A percentile compares a stretch with the other conserved stretches of the same genome.
Evolutionary conservation across 345 rosid species (phyloP).

Genomic region (Eucalyptus victrix): DNA sequence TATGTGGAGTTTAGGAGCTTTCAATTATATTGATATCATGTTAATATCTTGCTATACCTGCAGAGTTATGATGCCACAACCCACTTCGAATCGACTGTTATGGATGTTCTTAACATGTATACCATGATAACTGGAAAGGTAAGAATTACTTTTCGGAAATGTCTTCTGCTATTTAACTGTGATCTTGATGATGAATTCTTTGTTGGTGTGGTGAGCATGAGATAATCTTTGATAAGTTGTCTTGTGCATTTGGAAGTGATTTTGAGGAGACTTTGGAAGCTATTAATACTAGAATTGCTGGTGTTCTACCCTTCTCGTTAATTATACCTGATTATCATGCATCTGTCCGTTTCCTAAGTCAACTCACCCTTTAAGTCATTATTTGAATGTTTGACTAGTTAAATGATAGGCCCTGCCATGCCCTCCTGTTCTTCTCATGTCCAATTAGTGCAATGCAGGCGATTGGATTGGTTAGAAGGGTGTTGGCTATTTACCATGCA

Average conservation of each 20-base stretch:
- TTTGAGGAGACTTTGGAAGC: neutral
- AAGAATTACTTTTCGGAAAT: neutral
- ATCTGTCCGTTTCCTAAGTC: neutral
- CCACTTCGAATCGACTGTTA: conserved; percentile 89
- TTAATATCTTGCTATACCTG: neutral
- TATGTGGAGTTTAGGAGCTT: neutral
- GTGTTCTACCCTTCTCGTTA: neutral
- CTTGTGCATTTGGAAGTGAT: neutral
- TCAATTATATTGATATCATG: neutral
- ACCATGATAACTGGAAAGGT: conserved; percentile 96
- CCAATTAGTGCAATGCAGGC: neutral
- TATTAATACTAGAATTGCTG: neutral
- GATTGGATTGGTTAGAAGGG: neutral
- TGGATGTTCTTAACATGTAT: conserved; percentile 85
- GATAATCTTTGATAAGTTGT: neutral
- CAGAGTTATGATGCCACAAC: conserved; percentile 98
- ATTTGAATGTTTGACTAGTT: neutral
- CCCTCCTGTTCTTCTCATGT: neutral
- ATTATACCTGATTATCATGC: neutral
- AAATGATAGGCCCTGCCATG: neutral
- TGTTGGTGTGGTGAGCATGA: neutral
- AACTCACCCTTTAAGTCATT: neutral
- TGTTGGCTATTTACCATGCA: neutral
- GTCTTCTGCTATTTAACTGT: neutral
- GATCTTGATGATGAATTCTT: neutral